Conservation (phyloP, 345 rosid species). For the Combretum micranthum region DNA sequence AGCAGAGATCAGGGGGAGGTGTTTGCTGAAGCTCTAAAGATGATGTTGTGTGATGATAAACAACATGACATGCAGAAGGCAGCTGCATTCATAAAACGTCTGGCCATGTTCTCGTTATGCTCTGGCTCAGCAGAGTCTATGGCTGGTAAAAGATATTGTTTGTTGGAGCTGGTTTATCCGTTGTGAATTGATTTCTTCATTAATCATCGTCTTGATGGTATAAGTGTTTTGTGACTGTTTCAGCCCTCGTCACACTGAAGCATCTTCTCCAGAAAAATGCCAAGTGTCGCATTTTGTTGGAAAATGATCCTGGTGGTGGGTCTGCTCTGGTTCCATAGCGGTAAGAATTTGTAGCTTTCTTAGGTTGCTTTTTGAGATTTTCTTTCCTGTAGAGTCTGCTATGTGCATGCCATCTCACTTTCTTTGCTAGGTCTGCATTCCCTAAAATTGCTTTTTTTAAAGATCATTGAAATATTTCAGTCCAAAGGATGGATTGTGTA, state of each 20-base stretch:
- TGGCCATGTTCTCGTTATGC: conserved; percentile 79
- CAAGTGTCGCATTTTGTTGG: conserved; percentile 83
- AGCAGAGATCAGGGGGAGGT: conserved; percentile 84
- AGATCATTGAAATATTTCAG: background rate
- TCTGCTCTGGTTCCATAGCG: conserved; percentile 81
- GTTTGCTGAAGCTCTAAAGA: conserved; percentile 83
- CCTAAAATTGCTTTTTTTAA: background rate
- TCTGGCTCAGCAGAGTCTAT: conserved; percentile 83
- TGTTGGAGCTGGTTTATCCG: no score
- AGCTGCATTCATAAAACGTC: conserved; percentile 91
- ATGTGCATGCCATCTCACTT: background rate
- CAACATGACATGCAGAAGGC: conserved; percentile 97
- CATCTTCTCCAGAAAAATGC: conserved; percentile 75
- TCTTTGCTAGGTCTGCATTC: background rate
- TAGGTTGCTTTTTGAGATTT: background rate
- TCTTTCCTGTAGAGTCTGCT: background rate
- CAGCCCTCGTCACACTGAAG: conserved; percentile 81
- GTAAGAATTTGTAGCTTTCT: conserved; percentile 35
- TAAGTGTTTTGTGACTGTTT: conserved; percentile 4
- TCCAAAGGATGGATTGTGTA: background rate
- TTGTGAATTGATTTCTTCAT: no score
- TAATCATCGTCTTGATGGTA: no score
- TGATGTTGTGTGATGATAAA: conserved; percentile 89
- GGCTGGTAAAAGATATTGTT: conserved; percentile 43
- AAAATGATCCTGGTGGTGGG: conserved; percentile 98